Percentiles rank a stretch among this genome's conserved stretches.
These are phyloP conservation scores for Stentor roeselii DNA, from an alignment of 73 alveolate genomes.

Conservation along the genomic window DNA sequence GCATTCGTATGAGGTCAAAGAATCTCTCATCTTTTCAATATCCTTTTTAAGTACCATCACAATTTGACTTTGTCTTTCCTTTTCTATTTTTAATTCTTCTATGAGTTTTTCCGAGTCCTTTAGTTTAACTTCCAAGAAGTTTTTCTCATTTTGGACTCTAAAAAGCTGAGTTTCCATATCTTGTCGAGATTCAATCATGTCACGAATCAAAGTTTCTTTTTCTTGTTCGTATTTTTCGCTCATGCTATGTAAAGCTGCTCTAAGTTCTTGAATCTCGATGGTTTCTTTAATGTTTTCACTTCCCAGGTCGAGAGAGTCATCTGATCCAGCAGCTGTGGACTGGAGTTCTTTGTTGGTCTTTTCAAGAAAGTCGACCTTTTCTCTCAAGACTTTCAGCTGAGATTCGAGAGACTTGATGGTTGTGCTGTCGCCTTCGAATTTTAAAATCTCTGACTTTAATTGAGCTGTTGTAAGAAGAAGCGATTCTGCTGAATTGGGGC, in stretches of 20 bases:
- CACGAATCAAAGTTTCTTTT: not conserved
- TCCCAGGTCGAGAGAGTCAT: not conserved
- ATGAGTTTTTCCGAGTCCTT: not conserved
- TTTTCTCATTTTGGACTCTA: not conserved
- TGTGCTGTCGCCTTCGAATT: not conserved
- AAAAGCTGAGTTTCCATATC: not conserved
- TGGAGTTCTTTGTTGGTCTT: not conserved
- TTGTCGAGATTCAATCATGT: not conserved
- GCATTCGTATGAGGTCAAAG: too few species aligned
- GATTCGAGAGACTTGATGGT: not conserved
- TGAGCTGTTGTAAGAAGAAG: not conserved
- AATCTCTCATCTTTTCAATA: not conserved
- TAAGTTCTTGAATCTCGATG: not conserved
- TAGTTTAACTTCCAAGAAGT: not conserved
- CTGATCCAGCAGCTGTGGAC: not conserved
- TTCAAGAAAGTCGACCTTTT: not conserved
- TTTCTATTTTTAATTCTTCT: not conserved
- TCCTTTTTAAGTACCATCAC: not conserved
- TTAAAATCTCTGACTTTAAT: not conserved
- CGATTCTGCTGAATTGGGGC: too few species aligned
- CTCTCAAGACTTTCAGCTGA: not conserved
- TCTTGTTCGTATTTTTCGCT: constrained; percentile 1
- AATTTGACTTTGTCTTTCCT: not conserved
- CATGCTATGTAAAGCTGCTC: not conserved
- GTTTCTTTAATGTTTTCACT: not conserved